Evolutionary conservation across 345 rosid genomes (phyloP).

Genomic region (Aegle marmelos): DNA sequence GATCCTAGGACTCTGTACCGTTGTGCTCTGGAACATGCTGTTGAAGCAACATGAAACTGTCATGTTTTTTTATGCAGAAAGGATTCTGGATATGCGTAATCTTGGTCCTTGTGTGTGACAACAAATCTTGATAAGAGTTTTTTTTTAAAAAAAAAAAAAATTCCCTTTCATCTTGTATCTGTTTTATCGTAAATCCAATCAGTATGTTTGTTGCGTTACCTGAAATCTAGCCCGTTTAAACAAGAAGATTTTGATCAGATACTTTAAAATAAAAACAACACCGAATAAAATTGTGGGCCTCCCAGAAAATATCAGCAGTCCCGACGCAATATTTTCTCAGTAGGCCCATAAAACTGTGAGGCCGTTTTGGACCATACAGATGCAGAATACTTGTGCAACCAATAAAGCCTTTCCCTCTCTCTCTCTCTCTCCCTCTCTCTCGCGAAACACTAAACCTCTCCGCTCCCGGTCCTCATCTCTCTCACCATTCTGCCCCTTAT

Average conservation of each 20-base stretch:
- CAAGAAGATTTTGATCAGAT: neutral
- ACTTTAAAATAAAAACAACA: neutral
- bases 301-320: neutral
- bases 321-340: neutral
- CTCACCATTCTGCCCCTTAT: conserved; percentile 16
- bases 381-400: neutral
- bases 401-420: neutral
- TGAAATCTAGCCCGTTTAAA: neutral
- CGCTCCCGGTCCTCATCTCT: neutral
- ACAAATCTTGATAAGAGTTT: too few relatives aligned
- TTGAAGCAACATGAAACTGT: neutral
- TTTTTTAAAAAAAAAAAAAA: too few relatives aligned
- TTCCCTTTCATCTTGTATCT: too few relatives aligned
- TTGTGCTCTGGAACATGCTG: too few relatives aligned
- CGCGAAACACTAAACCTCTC: conserved; percentile 6
- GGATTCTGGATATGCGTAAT: neutral
- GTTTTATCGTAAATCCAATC: neutral
- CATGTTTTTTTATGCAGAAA: neutral
- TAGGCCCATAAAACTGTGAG: neutral
- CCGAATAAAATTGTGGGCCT: neutral
- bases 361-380: conserved; percentile 16
- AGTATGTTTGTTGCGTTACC: neutral
- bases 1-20: neutral
- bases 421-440: neutral
- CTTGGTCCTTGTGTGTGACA: neutral